phyloP scores from a whole-genome alignment of 2,329 filamentous ascomycete species.

The Neurospora crassa region DNA sequence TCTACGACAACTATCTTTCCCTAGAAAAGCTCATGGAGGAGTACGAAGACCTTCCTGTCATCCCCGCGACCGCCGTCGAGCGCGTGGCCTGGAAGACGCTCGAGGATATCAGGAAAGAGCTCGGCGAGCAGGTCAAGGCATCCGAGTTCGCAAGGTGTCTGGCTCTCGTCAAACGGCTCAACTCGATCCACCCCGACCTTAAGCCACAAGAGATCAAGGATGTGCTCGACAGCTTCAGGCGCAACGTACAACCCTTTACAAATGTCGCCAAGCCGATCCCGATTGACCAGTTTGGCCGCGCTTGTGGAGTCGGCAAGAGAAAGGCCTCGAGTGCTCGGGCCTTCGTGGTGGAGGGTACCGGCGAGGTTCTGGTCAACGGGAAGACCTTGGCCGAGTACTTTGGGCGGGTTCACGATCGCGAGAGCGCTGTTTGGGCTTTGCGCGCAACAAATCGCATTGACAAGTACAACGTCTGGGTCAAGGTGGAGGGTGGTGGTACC shows the following conservation, averaged over 20 bases:
- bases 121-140: conserved; percentile 64
- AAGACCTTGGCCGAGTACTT: conserved; percentile 77
- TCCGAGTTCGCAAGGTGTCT: conserved; percentile 73
- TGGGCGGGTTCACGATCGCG: conserved; percentile 81
- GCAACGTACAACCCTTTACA: conserved; percentile 61
- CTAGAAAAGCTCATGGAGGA: conserved; percentile 63
- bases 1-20: conserved; percentile 74
- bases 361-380: conserved; percentile 83
- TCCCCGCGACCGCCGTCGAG: conserved; percentile 56
- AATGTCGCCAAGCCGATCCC: conserved; percentile 52
- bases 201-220: conserved; percentile 59
- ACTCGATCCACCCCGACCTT: conserved; percentile 73
- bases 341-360: conserved; percentile 85
- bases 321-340: conserved; percentile 82
- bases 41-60: conserved; percentile 62
- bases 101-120: conserved; percentile 60
- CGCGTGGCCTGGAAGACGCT: conserved; percentile 74
- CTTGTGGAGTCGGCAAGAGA: conserved; percentile 71
- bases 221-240: conserved; percentile 61
- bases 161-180: conserved; percentile 66
- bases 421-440: conserved; percentile 87
- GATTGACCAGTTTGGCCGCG: conserved; percentile 69
- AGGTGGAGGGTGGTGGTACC: conserved; percentile 75
- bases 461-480: conserved; percentile 94
- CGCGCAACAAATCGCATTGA: conserved; percentile 74